Evolutionary conservation across 805 yeast species (phyloP).

Genomic region (Saccharomycopsis fodiens): DNA sequence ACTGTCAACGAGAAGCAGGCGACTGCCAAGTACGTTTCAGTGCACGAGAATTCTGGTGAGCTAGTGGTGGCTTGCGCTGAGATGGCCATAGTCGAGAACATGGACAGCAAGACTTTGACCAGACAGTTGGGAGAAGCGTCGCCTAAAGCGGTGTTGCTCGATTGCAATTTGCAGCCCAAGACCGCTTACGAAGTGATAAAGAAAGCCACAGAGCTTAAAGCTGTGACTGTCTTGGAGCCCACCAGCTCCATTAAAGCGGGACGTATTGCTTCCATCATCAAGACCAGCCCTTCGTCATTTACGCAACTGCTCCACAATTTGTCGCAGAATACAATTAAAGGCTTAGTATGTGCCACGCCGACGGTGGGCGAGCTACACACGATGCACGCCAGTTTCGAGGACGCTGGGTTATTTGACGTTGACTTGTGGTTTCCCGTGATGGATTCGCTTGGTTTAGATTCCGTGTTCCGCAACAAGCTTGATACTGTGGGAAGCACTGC

Average conservation of each 20-base stretch:
- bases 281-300: constrained; percentile 1
- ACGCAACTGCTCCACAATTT: neutral
- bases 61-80: constrained; percentile 76
- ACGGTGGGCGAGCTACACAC: constrained; percentile 54
- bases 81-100: constrained; percentile 59
- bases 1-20: constrained; percentile 18
- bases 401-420: constrained; percentile 37
- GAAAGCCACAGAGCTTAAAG: constrained; percentile 19
- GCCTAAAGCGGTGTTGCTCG: constrained; percentile 52
- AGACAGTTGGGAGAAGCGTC: constrained; percentile 32
- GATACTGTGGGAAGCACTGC: constrained; percentile 21
- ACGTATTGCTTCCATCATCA: constrained; percentile 31
- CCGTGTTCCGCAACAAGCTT: constrained; percentile 39
- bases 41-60: constrained; percentile 55
- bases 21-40: constrained; percentile 71
- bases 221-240: constrained; percentile 58
- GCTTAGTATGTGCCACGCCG: constrained; percentile 41
- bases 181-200: constrained; percentile 33
- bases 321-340: neutral
- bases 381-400: constrained; percentile 43
- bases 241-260: constrained; percentile 62
- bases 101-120: constrained; percentile 36
- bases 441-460: constrained; percentile 48
- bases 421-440: constrained; percentile 70
- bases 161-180: constrained; percentile 53